Evolutionary conservation across 495 filamentous ascomycete species (phyloP), one percentile per base, ranked within the genome.

Genomic region (Aspergillus indologenus): DNA sequence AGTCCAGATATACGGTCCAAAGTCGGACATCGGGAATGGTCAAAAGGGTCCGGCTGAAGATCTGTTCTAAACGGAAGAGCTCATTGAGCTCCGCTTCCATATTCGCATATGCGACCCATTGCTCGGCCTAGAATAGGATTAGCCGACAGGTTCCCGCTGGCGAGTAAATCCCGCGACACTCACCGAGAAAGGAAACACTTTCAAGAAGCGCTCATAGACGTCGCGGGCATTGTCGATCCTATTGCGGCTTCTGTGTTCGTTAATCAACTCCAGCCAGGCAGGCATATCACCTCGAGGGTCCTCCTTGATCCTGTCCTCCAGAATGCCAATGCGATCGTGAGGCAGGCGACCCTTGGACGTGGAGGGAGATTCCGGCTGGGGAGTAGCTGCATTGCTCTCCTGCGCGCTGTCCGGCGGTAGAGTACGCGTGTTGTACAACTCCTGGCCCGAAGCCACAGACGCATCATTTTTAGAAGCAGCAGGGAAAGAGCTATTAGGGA

Each of bases 1-100:
- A 97, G 71, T 96, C 89, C 40, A 98, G 80, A 69, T 98, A 98
- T n/a, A 87, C 82, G 18, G 85, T 89, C 93, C 92, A 98, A 8
- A 98, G 83, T 52, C 87, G 81, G 29, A 97, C 85, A 70, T 91
- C 87, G 18, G 88, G 89, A 15, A 90, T 85, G 20, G 79, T 75
- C 58, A 89, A 72, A 45, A 98, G 83, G 45, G 84, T 89, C 54
- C 81, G 83, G 57, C 78, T 82, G 71, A 98, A 95, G 24, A 98
- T 88, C 46, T 83, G 79, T 72, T 98, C 95, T 26, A 92, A 82
- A 43, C 82, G 83, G 58, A 74, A 75, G 51, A 91, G 84, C 59
- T 95, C 87, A 61, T 94, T 87, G 55, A 89, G 79, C 54, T 90
- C 85, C 17, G 93, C 79, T 69, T 98, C 94, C 89, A 97, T 90